Evolutionary conservation across 495 filamentous ascomycete genomes (phyloP), one percentile per base, ranked within the genome.

Genomic region (Aspergillus hancockii): DNA sequence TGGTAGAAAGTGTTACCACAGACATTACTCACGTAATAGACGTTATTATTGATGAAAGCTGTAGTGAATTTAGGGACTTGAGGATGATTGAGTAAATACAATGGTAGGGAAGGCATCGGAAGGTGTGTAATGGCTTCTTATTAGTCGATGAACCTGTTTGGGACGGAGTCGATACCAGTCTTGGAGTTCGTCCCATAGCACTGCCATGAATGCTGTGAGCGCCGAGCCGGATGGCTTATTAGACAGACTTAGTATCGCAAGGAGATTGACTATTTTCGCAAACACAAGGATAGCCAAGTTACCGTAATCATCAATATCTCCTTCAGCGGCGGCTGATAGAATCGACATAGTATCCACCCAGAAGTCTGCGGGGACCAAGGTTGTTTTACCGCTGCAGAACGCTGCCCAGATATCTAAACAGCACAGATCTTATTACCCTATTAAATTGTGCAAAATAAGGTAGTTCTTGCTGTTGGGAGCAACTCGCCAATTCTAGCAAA

Each of bases 401-500:
- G 25, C 25, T 7, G 3, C 25, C 25, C 3, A 28, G 7, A 7
- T 28, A 28, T 28, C 3, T 28, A 28, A 28, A 28, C 25, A 28
- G 25, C 25, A 28, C 25, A 28, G 25, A 28, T 3, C 3, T 28
- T 7, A 28, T 28, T 28, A 28, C 25, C 7, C 25, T 28, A 28
- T 28, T n/a, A n/a, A n/a, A 28, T 3, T 28, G 25, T 28, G 7
- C 7, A 28, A 3, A 28, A 7, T 7, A 28, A 28, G 5, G n/a
- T n/a, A n/a, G n/a, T n/a, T n/a, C 23, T 50, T 14, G 23, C 21
- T 31, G 22, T 8, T 8, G 19, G 30, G 18, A 16, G 30, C 2
- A 25, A 45, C 61, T 19, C 45, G 57, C 61, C 61, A 41, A 63
- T 63, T 28, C 57, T 53, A 41, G 61, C 61, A 38, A 59, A 63